Evolutionary conservation across 2,329 filamentous ascomycete genomes (phyloP).

Genomic region (Allantophomopsis lycopodina): DNA sequence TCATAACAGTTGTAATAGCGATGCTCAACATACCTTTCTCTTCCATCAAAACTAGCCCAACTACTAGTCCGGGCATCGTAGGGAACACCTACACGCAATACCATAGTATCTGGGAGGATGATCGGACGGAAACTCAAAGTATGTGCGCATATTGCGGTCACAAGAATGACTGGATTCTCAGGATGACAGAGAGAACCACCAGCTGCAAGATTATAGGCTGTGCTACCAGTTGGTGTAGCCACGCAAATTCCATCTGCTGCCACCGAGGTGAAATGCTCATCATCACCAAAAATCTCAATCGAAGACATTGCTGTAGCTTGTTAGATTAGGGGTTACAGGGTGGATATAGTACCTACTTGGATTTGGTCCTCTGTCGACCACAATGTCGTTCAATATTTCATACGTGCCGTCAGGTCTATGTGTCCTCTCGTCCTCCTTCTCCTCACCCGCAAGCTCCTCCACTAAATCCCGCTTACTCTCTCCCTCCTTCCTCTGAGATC

Average conservation of each 20-base stretch:
- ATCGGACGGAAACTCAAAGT: constrained; percentile 94
- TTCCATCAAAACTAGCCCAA: constrained; percentile 97
- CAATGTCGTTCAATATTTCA: constrained; percentile 94
- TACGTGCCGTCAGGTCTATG: constrained; percentile 74
- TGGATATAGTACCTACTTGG: constrained; percentile 48
- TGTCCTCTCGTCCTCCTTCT: constrained; percentile 70
- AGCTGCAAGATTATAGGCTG: constrained; percentile 88
- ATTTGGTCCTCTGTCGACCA: constrained; percentile 87
- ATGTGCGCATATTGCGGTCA: constrained; percentile 90
- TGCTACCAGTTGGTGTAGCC: constrained; percentile 86
- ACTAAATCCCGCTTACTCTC: constrained; percentile 52
- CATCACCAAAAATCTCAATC: constrained; percentile 85
- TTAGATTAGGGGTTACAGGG: constrained; percentile 1
- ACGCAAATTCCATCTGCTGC: constrained; percentile 89
- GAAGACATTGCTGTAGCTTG: constrained; percentile 62
- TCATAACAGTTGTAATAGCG: no score
- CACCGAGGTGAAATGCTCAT: constrained; percentile 83
- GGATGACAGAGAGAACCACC: constrained; percentile 93
- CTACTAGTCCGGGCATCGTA: constrained; percentile 80
- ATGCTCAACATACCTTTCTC: constrained; percentile 36
- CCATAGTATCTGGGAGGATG: constrained; percentile 90
- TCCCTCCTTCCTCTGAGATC: constrained; percentile 41
- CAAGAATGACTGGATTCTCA: constrained; percentile 89
- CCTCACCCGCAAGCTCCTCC: constrained; percentile 80
- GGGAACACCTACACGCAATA: constrained; percentile 84